Evolutionary conservation across 2,329 filamentous ascomycete genomes (phyloP), one percentile per base, ranked within the genome.

Genomic region (Ramularia endophylla): DNA sequence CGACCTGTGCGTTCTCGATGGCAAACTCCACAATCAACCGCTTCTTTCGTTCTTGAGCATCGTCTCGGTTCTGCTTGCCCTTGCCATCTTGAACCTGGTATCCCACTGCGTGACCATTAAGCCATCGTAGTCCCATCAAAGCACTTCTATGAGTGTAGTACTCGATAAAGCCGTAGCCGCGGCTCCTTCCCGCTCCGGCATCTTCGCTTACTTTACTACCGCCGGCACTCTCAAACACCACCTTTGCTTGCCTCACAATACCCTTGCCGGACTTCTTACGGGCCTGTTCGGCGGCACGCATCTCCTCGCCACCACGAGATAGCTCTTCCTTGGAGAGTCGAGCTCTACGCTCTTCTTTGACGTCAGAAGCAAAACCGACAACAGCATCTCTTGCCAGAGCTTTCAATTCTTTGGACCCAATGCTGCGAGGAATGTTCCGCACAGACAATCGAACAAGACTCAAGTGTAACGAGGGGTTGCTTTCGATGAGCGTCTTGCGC

Each of bases 111-210:
- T 81, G 82, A 1, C 90, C 89, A 62, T 98, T 98, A 43, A 98
- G 74, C 81, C 87, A 97, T 34, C 92, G 77, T 48, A 98, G 71
- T 17, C 87, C 92, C 87, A 97, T 97, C 28, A 98, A 74, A 11
- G 92, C 92, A 73, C 84, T 90, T 36, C 92, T 83, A 60, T 98
- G 92, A 20, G 86, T 92, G 51, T 81, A 85, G 66, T 95, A 98
- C 68, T 98, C 92, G 53, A 98, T 85, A 70, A 98, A 98, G 9
- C 94, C 92, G 62, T 98, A 98, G 4, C 92, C 92, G 62, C 90
- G 79, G 62, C 85, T 92, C 60, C 85, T 78, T 34, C 89, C 89
- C 5, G 81, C 87, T 6, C 85, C 87, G 37, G 73, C 80, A 31
- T 77, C 74, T 66, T 94, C 88, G 7, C 75, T 67, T 11, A 95